Base-by-base conservation (phyloP, 305 asterid genomes). In the Rubia balearica region DNA sequence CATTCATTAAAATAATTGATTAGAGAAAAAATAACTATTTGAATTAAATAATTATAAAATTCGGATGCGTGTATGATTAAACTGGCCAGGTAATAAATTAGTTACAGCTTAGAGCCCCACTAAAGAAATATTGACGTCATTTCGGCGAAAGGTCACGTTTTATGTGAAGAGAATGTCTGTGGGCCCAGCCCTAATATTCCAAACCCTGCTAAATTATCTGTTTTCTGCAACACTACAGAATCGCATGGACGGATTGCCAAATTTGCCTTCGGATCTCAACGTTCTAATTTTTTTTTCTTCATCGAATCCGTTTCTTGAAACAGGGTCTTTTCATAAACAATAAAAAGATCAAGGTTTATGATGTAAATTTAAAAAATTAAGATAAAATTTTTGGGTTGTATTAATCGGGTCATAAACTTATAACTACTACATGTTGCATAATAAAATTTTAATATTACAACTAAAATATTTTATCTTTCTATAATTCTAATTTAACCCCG, bases 141-240 rank as follows among this genome's bases (percentile, higher is more conserved):
- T 13, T 70, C 17, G 41, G 8, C 19, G 40, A 38, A 38, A 17
- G 4, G 22, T 51, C 64, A 41, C 48, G 46, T 40, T 65, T 27
- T 27, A 46, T 60, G 46, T 75, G 8, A 71, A 69, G 70, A 60
- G 78, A 78, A 78, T 78, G 81, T 78, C 70, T 78, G 76, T 70
- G 64, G 76, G 81, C 21, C 73, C 78, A 46, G 13, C n/a, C 41
- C 17, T 1, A 49, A 57, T 61, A 30, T 60, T 51, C 59, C 59
- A 51, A 51, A n/a, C 59, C 59, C 59, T 51, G 55, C 55, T 48
- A 14, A 0, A 33, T 33, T 33, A 33, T 4, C 38, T 33, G 13
- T 48, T 48, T 13, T 48, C 59, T 51, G 59, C 59, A 51, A 17
- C 59, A 51, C 46, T 42, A 51, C 42, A 30, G 17, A 61, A 12